Conservation (phyloP, 2,329 filamentous ascomycete species). For the Trichoderma sp. region DNA sequence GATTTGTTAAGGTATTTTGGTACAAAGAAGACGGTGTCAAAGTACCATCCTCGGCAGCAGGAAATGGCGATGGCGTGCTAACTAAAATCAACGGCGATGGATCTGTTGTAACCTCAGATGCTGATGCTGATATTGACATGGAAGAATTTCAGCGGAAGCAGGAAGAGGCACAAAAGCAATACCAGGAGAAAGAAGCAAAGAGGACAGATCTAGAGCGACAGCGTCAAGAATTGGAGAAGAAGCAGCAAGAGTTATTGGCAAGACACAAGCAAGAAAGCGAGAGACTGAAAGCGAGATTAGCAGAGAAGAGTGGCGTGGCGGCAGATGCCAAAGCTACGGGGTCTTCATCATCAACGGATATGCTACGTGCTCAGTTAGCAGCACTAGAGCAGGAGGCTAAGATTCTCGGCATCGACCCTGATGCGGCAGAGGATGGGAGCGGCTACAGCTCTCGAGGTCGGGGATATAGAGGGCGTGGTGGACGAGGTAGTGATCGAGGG, state of each 20-base stretch:
- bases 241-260: constrained; percentile 58
- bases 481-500: constrained; percentile 32
- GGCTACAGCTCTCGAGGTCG: constrained; percentile 35
- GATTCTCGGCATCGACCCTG: constrained; percentile 63
- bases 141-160: constrained; percentile 68
- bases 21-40: constrained; percentile 52
- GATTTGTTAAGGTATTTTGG: constrained; percentile 85
- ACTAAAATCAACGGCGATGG: constrained; percentile 19
- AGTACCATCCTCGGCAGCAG: constrained; percentile 27
- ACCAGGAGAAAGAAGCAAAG: constrained; percentile 63
- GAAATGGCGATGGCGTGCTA: constrained; percentile 28
- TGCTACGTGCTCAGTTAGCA: constrained; percentile 67
- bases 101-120: constrained; percentile 23
- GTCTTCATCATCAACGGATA: constrained; percentile 48
- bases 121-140: constrained; percentile 59
- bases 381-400: constrained; percentile 71
- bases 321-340: constrained; percentile 17
- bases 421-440: constrained; percentile 45
- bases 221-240: constrained; percentile 61
- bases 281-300: constrained; percentile 56
- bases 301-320: constrained; percentile 31
- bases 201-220: constrained; percentile 60
- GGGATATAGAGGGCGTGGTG: constrained; percentile 37
- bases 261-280: constrained; percentile 65
- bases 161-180: constrained; percentile 65